phyloP scores from a whole-genome alignment of 2,329 filamentous ascomycete species.

The Knufia petricola region DNA sequence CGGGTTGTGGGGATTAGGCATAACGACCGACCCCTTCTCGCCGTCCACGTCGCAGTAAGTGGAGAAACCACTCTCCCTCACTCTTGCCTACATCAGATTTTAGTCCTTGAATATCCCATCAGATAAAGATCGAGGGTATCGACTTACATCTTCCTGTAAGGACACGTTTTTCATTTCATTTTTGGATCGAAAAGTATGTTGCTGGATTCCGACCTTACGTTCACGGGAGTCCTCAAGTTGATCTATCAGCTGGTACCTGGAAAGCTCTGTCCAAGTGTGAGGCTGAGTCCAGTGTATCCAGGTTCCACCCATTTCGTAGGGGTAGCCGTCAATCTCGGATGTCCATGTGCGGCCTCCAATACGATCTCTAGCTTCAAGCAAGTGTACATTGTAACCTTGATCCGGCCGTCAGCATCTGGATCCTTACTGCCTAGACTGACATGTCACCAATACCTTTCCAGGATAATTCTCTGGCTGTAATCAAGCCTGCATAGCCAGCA shows the following conservation, averaged over 20 bases:
- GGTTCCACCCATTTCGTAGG: conserved; percentile 42
- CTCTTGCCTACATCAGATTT: conserved; percentile 33
- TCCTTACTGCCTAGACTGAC: too few species aligned
- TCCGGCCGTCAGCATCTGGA: neutral
- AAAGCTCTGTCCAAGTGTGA: conserved; percentile 38
- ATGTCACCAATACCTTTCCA: neutral
- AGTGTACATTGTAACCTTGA: conserved; percentile 32
- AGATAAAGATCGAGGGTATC: neutral
- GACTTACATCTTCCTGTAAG: conserved; percentile 34
- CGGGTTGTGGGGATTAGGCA: conserved; percentile 35
- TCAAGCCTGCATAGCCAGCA: conserved; percentile 26
- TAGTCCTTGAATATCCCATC: conserved; percentile 23
- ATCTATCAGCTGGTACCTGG: conserved; percentile 37
- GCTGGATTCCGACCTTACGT: conserved; percentile 35
- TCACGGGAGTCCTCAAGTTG: conserved; percentile 34
- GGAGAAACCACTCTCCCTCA: too few species aligned
- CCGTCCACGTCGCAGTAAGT: conserved; percentile 43
- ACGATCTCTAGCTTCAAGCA: conserved; percentile 40
- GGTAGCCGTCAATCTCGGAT: conserved; percentile 35
- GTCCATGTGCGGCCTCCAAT: conserved; percentile 43
- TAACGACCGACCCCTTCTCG: conserved; percentile 27
- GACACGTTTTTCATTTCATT: conserved; percentile 28
- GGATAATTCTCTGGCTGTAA: conserved; percentile 19
- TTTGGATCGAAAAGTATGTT: conserved; percentile 31
- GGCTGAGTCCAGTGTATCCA: conserved; percentile 41